Base-by-base conservation (phyloP, 306 rosid genomes). In the Vicia faba region DNA sequence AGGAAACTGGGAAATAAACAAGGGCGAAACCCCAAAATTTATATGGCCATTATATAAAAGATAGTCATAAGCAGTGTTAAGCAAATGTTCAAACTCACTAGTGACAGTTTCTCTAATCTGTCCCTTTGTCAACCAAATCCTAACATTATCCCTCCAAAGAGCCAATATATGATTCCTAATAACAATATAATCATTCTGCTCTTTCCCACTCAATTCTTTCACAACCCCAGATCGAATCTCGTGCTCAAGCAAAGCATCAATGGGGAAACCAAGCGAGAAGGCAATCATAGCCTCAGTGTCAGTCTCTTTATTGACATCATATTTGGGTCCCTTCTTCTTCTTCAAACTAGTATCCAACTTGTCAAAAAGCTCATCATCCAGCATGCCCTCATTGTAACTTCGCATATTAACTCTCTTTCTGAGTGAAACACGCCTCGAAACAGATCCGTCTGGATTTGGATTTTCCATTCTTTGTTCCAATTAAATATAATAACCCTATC, bases 201-300 rank as follows among this genome's bases (percentile, higher is more conserved):
- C 97, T 77, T 83, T 83, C 66, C 97, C 99, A 31, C 97, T 95
- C 78, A 93, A 77, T 43, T 86, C 66, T 12, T 43, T 73, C 60
- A 93, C 96, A 64, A 93, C 98, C 70, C 95, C 86, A 26, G 96
- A 91, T 54, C 44, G 82, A 70, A 84, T 75, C 75, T 93, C 96
- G n/a, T 88, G 89, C 69, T 88, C 96, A 11, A 80, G 91, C 66
- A 93, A 71, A 4, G 82, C 91, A 66, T 93, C 96, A 13, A 93
- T 90, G 0, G 96, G 97, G 53, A 93, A 93, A 54, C 99, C 96
- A 0, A 93, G 84, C 4, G 91, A 93, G 2, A 89, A 36, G 0
- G 97, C 97, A 62, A 89, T 93, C 99, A 93, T 89, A 8, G 99
- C 91, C 88, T 93, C 99, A 1, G 83, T 82, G 72, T 88, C 89